Percentiles rank a stretch among this genome's conserved stretches.
phyloP scores from a whole-genome alignment of 1,139 yeast species.

The Pichiaceae sp. region DNA sequence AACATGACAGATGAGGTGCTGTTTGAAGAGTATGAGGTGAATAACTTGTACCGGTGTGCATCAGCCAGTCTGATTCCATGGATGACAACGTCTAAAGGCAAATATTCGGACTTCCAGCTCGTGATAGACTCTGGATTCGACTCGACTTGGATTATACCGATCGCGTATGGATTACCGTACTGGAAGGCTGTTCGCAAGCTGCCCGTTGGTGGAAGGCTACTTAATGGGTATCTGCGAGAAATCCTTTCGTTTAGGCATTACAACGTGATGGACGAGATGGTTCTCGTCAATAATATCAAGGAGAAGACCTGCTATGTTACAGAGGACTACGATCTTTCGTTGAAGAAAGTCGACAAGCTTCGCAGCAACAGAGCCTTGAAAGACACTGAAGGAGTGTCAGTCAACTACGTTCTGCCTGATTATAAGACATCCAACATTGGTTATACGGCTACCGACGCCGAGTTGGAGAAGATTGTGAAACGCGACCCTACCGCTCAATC shows the following conservation, averaged over 20 bases:
- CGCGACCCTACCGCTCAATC: conserved; percentile 34
- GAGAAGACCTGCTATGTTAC: conserved; percentile 76
- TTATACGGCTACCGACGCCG: conserved; percentile 38
- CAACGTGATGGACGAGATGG: conserved; percentile 87
- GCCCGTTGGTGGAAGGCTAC: conserved; percentile 76
- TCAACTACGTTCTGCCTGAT: conserved; percentile 81
- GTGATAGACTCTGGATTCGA: conserved; percentile 86
- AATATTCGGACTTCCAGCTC: conserved; percentile 50
- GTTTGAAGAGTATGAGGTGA: conserved; percentile 88
- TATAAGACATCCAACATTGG: conserved; percentile 73
- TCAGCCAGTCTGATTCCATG: conserved; percentile 71
- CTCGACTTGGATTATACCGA: conserved; percentile 82
- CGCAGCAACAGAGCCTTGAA: conserved; percentile 10
- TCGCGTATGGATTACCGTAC: conserved; percentile 68
- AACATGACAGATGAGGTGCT: conserved; percentile 85
- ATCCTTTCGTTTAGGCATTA: conserved; percentile 85
- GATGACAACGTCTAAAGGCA: conserved; percentile 22
- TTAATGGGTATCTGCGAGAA: conserved; percentile 79
- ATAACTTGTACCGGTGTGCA: conserved; percentile 53
- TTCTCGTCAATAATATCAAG: conserved; percentile 76
- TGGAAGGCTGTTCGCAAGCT: conserved; percentile 72
- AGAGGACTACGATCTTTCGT: conserved; percentile 49
- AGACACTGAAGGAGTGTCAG: conserved; percentile 19
- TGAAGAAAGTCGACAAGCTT: conserved; percentile 31
- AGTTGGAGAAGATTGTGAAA: conserved; percentile 9